Evolutionary conservation across 1,284 basidiomycete genomes (phyloP).

Genomic region (Leccinum pachyderme): DNA sequence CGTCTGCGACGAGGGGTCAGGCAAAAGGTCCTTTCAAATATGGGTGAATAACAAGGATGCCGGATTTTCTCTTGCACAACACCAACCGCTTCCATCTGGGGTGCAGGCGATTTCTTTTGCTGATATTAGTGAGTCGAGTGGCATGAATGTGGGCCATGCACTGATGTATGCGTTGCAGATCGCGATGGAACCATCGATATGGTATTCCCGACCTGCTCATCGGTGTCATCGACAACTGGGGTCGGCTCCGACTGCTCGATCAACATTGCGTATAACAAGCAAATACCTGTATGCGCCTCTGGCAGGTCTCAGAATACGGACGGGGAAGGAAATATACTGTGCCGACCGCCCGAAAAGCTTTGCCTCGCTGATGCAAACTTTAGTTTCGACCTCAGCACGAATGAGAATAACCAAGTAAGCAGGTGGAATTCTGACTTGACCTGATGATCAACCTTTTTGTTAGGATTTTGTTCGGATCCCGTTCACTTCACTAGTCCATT

Average conservation of each 20-base stretch:
- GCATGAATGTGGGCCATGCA: neutral
- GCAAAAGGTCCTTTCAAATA: conserved; percentile 75
- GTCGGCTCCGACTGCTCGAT: conserved; percentile 76
- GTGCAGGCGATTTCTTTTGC: conserved; percentile 85
- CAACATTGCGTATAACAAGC: conserved; percentile 93
- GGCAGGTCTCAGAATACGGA: conserved; percentile 45
- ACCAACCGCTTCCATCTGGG: conserved; percentile 73
- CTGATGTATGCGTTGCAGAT: conserved; percentile 46
- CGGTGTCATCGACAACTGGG: conserved; percentile 64
- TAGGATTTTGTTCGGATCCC: conserved; percentile 72
- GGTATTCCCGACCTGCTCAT: conserved; percentile 84
- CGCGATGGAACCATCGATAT: conserved; percentile 97
- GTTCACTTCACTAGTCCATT: conserved; percentile 56
- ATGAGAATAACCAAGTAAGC: conserved; percentile 56
- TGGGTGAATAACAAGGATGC: conserved; percentile 84
- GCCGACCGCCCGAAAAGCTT: conserved; percentile 76
- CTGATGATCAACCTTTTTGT: neutral
- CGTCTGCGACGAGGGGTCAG: conserved; percentile 69
- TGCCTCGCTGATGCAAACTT: conserved; percentile 84
- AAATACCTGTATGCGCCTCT: conserved; percentile 77
- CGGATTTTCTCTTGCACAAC: conserved; percentile 71
- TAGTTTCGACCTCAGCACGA: conserved; percentile 66
- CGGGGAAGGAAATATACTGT: conserved; percentile 54
- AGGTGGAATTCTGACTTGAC: conserved; percentile 1
- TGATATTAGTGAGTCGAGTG: conserved; percentile 71